Base-by-base conservation (phyloP, 2,329 filamentous ascomycete genomes). In the Hypoxylon sp. region DNA sequence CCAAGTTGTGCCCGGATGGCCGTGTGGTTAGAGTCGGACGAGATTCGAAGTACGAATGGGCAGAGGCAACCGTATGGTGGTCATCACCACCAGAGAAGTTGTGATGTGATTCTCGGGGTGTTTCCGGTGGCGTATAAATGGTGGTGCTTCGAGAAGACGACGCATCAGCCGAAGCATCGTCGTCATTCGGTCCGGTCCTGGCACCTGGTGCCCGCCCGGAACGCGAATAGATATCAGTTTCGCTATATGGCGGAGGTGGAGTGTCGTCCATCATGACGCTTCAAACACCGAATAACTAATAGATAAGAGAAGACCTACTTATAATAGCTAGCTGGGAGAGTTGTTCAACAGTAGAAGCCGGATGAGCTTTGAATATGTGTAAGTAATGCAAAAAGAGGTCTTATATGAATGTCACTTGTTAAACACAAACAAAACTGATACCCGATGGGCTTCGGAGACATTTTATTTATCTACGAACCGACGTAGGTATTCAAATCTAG, bases 201-300 rank as follows among this genome's bases (percentile, higher is more conserved):
- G 71, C 61, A 72, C 73, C 56, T 70, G 71, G 72, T 56, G 75
- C 75, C 56, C 69, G 73, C 30, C 79, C 79, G 2, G 83, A 77
- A 53, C 74, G 79, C 13, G 85, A 87, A 77, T 83, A 86, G 38
- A 86, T 82, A 74, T 89, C 86, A 14, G 84, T 87, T 75, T 87
- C 86, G 41, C 83, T 83, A 72, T 89, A 89, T 5, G 87, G 87
- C 3, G 86, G 86, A 45, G 86, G 86, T 19, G 86, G 84, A 6
- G 77, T 80, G 60, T 81, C 77, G 32, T 77, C 77, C 71, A 77
- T 77, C 17, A 13, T 65, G 64, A 48, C 25, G 13, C 28, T 41
- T 5, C 70, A 53, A 75, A 76, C 77, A n/a, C 17, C 14, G 23
- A 57, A 34, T 10, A 53, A 23, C 11, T 50, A 25, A 43, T 43